These are phyloP conservation scores for Cytospora leucostoma DNA, from an alignment of 2,329 filamentous ascomycete species.

Conservation along the genomic window DNA sequence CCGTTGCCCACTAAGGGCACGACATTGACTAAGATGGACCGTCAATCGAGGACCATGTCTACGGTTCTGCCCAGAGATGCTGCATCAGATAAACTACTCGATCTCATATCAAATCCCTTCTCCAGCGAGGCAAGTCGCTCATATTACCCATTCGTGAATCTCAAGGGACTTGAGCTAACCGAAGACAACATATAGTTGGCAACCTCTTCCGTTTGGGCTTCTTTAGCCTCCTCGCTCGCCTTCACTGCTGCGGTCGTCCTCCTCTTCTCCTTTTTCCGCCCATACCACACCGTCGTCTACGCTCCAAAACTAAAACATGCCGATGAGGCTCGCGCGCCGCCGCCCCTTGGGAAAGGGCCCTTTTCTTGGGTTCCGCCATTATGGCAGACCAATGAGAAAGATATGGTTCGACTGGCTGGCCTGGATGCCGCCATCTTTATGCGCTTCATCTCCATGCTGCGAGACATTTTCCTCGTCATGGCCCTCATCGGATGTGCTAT, in stretches of 20 bases:
- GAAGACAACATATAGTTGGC: slow-evolving; percentile 40
- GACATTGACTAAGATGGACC: slow-evolving; percentile 19
- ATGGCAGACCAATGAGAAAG: slow-evolving; percentile 73
- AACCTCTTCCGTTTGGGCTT: slow-evolving; percentile 70
- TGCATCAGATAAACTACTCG: slow-evolving; percentile 47
- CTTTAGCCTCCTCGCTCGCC: slow-evolving; percentile 76
- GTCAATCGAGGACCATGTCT: not conserved
- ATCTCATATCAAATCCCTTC: slow-evolving; percentile 55
- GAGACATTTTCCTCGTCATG: slow-evolving; percentile 81
- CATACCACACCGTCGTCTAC: slow-evolving; percentile 90
- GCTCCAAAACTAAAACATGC: slow-evolving; percentile 91
- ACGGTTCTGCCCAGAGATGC: slow-evolving; percentile 25
- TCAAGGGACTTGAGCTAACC: slow-evolving; percentile 15
- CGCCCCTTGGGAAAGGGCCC: slow-evolving; percentile 80
- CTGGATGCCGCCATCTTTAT: slow-evolving; percentile 91
- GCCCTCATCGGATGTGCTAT: slow-evolving; percentile 73
- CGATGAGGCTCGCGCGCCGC: slow-evolving; percentile 86
- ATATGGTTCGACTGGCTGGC: slow-evolving; percentile 79
- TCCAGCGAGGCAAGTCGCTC: slow-evolving; percentile 44
- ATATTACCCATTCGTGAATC: slow-evolving; percentile 23
- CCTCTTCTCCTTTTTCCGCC: slow-evolving; percentile 84
- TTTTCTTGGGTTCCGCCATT: slow-evolving; percentile 86
- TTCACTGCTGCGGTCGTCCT: slow-evolving; percentile 74
- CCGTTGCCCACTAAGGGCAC: slow-evolving; percentile 17
- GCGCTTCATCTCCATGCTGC: slow-evolving; percentile 85